Conservation (phyloP, 257 asterid genomes). For the Henckelia pumila region DNA sequence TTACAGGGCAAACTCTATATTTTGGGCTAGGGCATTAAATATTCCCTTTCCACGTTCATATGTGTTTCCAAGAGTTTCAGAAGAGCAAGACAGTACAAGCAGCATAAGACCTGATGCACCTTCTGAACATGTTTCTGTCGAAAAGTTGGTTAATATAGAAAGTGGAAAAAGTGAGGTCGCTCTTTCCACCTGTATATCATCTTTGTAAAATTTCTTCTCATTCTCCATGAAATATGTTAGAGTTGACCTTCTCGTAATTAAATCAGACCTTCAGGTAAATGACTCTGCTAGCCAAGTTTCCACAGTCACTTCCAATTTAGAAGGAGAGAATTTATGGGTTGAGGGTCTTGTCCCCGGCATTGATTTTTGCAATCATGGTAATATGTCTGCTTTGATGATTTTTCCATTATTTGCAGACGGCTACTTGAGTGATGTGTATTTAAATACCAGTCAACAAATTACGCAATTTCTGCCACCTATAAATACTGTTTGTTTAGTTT, state of each 20-base stretch:
- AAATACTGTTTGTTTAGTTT: constrained; percentile 1
- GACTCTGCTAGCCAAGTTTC: constrained; percentile 40
- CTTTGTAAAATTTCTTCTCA: constrained; percentile 6
- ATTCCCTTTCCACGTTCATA: constrained; percentile 72
- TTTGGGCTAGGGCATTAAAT: constrained; percentile 94
- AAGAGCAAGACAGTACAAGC: constrained; percentile 33
- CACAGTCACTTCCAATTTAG: constrained; percentile 37
- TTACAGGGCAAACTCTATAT: constrained; percentile 90
- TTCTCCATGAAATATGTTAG: constrained; percentile 16
- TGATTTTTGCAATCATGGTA: constrained; percentile 99
- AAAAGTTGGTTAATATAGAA: constrained; percentile 38
- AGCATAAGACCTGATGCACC: constrained; percentile 27
- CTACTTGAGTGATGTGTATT: not conserved
- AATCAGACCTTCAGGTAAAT: constrained; percentile 34
- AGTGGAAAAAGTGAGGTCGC: constrained; percentile 42
- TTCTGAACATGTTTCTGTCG: constrained; percentile 30
- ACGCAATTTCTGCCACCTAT: not conserved
- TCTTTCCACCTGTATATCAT: constrained; percentile 17
- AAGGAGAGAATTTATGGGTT: constrained; percentile 65
- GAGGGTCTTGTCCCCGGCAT: constrained; percentile 99
- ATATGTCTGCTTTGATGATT: constrained; percentile 11
- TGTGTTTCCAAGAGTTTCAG: constrained; percentile 42
- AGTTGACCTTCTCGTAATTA: constrained; percentile 14
- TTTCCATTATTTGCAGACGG: constrained; percentile 12
- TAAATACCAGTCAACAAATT: not conserved